Percentiles rank a stretch among this genome's conserved stretches.
phyloP scores from a whole-genome alignment of 768 basidiomycete genomes.

The Tulasnella sp. region DNA sequence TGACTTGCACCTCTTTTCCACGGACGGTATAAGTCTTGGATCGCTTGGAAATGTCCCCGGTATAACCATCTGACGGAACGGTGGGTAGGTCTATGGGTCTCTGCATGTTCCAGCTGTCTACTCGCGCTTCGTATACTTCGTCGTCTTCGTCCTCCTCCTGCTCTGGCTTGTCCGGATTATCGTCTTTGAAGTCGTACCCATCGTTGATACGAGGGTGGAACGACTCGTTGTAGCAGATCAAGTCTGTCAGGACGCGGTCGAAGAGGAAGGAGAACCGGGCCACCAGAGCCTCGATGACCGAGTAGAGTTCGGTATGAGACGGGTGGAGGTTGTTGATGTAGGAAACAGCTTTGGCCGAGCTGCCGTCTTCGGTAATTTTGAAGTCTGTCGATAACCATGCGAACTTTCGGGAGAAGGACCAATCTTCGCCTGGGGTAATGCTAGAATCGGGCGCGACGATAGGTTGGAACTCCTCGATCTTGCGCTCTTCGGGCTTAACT shows the following conservation, averaged over 20 bases:
- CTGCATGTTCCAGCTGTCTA: background rate
- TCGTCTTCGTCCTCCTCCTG: background rate
- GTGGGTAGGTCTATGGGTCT: background rate
- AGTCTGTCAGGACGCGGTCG: conserved; percentile 25
- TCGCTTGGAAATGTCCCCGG: background rate
- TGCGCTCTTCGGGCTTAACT: background rate
- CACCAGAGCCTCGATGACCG: conserved; percentile 12
- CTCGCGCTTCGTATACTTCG: background rate
- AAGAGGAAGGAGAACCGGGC: conserved; percentile 5
- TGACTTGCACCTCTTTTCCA: conserved; percentile 40
- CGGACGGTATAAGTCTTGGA: background rate
- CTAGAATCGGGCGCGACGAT: background rate
- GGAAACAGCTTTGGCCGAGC: background rate
- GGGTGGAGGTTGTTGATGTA: conserved; percentile 34
- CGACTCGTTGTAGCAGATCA: background rate
- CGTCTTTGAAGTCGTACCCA: background rate
- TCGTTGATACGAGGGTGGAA: background rate
- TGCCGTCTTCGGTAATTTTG: background rate
- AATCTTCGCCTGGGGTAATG: background rate
- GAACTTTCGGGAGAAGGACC: conserved; percentile 14
- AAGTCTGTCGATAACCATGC: conserved; percentile 32
- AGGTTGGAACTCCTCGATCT: background rate
- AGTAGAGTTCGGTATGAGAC: conserved; percentile 25
- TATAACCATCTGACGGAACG: background rate
- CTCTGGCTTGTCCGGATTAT: background rate